Evolutionary conservation across 805 yeast species (phyloP), one percentile per base, ranked within the genome.

Genomic region (Cyberlindnera nakhonratchasimensis): DNA sequence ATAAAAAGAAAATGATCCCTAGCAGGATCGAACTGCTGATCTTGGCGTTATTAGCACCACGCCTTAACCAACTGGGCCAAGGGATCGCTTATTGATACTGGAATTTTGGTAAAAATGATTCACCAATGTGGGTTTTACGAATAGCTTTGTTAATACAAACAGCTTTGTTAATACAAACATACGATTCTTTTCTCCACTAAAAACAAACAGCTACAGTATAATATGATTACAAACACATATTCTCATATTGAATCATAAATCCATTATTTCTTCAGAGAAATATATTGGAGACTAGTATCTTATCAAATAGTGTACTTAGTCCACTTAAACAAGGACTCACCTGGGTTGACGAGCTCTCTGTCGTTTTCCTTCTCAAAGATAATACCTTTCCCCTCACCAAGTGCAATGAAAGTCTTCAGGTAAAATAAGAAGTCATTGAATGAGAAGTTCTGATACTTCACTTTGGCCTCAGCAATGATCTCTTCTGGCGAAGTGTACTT

Each of bases 11-110:
- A 65, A 57, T 80, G 86, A 79, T 80, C 84, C 84, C 84, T 79
- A 78, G 83, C 86, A 77, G 86, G 86, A 79, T 80, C 86, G 86
- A 80, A 80, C 86, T 77, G 86, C 84, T 78, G 86, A 80, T 79
- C 86, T 60, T 59, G 61, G 64, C 64, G 64, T 60, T 70, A 71
- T 71, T 71, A 71, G 76, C 75, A 71, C 75, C 71, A 70, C 75
- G 75, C 76, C 77, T 70, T 71, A 71, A 71, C 77, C 77, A 71
- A 70, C 77, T 71, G 72, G 77, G 77, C 77, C 77, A 71, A 71
- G 75, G 74, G 77, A 71, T 69, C 72, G 23, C 19, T 13, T 25
- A 17, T 19, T 14, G 20, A 37, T 12, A n/a, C 4, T 17, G 6
- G n/a, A 18, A 11, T 17, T 18, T 29, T 16, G 16, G 30, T n/a